Base-by-base conservation (phyloP, 306 rosid species). In the Trichosanthes cucumerina region DNA sequence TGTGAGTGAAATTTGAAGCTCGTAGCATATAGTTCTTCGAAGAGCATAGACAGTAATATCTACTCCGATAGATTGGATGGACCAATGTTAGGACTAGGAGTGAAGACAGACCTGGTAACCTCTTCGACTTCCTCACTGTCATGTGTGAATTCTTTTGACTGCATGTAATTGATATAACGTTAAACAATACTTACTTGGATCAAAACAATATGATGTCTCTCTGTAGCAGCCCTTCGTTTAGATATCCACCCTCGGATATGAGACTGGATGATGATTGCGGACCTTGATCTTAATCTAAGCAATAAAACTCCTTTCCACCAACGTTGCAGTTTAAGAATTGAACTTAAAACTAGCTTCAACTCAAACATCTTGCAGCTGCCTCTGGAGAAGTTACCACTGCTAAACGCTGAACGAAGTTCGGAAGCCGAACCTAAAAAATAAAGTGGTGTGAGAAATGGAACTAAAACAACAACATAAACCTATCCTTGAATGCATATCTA, bases 261-360 rank as follows among this genome's bases (percentile, higher is more conserved):
- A 78, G 96, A 87, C 86, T 94, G 97, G 79, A 94, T 87, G 85
- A 79, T 82, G 66, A 88, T 24, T 18, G 83, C 91, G 82, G 91
- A 86, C 75, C 80, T 88, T 19, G 85, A 82, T 82, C 84, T 89
- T 63, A 71, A 62, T 43, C 86, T 88, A 18, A 53, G 80, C 21
- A 74, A 81, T 81, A 90, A 76, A 82, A 78, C 79, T 63, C 86
- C 54, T 80, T 86, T 90, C 98, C 98, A 93, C 98, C 97, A 89
- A 53, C 89, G 84, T 84, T 93, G 98, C 84, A 93, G 82, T 87
- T 87, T 92, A 70, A 89, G 72, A 84, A 86, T 88, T 56, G 96
- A 89, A 85, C 39, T 34, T 76, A 87, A 81, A 77, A 81, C 77
- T 19, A 82, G 41, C 65, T 88, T 83, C 70, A 85, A 83, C 80